Evolutionary conservation across 345 rosid species (phyloP), one percentile per base, ranked within the genome.

Genomic region (Syzygium aromaticum): DNA sequence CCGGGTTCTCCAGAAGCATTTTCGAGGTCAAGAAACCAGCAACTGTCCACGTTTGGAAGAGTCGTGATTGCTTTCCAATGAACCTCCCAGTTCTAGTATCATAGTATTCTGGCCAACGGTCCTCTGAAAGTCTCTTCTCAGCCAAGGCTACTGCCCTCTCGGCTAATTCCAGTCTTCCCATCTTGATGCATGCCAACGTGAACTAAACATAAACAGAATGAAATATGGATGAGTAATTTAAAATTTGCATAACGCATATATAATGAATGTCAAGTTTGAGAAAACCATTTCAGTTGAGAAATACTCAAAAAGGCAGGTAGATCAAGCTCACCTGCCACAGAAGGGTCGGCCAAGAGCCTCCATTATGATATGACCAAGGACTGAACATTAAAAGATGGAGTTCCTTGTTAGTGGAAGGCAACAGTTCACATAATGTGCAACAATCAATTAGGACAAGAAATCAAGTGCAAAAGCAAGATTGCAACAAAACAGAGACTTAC

Each of bases 311-410:
- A 19, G 27, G 49, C 19, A 33, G 82, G 82, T 73, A 73, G 49
- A 38, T 84, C 67, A 54, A 82, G 85, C 85, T 49, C 91, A 98
- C 99, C 99, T 98, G 99, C 99, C 99, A 98, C 88, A 98, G 93
- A 88, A 98, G 98, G 6, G 99, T 94, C 8, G 99, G 99, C 99
- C 99, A 96, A 49, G 99, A 96, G 89, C 99, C 99, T 80, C 98
- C 95, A 89, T 98, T 98, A 89, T 98, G 99, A 94, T 98, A 98
- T 28, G 99, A 98, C 99, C 99, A 98, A 86, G 99, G 95, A 86
- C 99, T 98, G 94, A 88, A 84, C 57, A 22, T 52, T 33, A 90
- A 87, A 84, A 51, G 84, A 85, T 28, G n/a, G 38, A 85, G 61
- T 73, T 38, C 49, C 82, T 73, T 38, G 82, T 73, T 40, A 73